phyloP scores from a whole-genome alignment of 208 protist genomes.

The Acanthamoeba royreba region DNA sequence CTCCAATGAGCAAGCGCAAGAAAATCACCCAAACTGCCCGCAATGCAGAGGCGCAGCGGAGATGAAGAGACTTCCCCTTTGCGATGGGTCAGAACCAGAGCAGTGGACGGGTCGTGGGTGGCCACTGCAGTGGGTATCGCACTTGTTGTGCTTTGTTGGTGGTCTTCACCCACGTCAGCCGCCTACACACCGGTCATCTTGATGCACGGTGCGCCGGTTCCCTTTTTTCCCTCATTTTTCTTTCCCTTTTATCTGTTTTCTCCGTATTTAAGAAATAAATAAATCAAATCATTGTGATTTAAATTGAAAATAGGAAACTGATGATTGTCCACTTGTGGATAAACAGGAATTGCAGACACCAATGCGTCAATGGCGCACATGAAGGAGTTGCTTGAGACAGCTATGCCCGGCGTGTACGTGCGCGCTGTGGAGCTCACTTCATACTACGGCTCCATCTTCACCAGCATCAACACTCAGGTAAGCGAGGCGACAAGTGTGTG shows the following conservation, averaged over 20 bases:
- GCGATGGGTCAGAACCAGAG: no score
- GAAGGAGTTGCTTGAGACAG: not conserved
- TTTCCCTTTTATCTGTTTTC: not conserved
- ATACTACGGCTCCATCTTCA: not conserved
- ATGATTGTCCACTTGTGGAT: not conserved
- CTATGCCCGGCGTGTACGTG: slow-evolving; percentile 26
- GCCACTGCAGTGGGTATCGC: no score
- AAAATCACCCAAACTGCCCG: no score
- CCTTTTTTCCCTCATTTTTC: not conserved
- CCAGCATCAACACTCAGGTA: not conserved
- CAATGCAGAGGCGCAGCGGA: no score
- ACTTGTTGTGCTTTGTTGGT: no score
- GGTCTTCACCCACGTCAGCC: no score
- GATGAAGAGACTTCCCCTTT: no score
- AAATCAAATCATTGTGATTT: not conserved
- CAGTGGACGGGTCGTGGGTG: no score
- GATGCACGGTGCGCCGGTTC: not conserved
- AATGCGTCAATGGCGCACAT: slow-evolving; percentile 22
- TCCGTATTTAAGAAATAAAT: not conserved
- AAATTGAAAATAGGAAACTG: not conserved
- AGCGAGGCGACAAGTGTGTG: not conserved
- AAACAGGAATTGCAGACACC: not conserved
- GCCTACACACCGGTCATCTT: not conserved
- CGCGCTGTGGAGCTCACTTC: not conserved
- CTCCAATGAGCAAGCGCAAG: no score